A percentile compares a stretch with the other conserved stretches of the same genome.
Conservation (phyloP, 108 stramenopile genomes). For the Discostella pseudostelligera region DNA sequence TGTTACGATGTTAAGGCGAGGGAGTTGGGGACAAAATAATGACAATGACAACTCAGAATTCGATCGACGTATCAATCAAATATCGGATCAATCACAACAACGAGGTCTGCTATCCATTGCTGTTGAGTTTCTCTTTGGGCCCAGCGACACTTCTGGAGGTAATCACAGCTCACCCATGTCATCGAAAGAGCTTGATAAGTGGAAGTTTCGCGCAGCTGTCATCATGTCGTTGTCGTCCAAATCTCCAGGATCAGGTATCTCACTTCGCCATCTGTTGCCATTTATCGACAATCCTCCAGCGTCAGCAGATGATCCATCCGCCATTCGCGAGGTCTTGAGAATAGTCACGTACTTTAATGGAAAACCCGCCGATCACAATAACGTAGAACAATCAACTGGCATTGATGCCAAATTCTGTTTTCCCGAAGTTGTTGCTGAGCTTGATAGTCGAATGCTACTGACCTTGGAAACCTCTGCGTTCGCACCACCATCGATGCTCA, state of each 20-base stretch:
- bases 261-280: conserved; percentile 59
- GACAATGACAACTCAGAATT: conserved; percentile 13
- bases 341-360: conserved; percentile 83
- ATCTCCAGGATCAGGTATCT: conserved; percentile 42
- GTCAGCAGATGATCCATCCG: conserved; percentile 34
- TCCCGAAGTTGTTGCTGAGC: conserved; percentile 76
- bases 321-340: conserved; percentile 49
- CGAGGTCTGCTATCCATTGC: conserved; percentile 69
- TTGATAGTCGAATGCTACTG: conserved; percentile 23
- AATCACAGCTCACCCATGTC: conserved; percentile 7
- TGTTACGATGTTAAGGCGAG: conserved; percentile 41
- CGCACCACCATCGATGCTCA: conserved; percentile 23
- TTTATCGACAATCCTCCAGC: conserved; percentile 71
- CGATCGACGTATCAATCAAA: neutral
- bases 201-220: conserved; percentile 68
- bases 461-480: conserved; percentile 29
- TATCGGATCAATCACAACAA: conserved; percentile 34
- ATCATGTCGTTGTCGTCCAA: conserved; percentile 47
- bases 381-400: conserved; percentile 11
- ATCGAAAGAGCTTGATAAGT: conserved; percentile 53
- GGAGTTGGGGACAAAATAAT: conserved; percentile 36
- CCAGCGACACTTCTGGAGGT: conserved; percentile 15
- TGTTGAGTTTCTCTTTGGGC: conserved; percentile 86
- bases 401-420: conserved; percentile 58
- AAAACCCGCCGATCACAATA: conserved; percentile 35